phyloP scores from a whole-genome alignment of 257 asterid species.

The Linaria vulgaris region DNA sequence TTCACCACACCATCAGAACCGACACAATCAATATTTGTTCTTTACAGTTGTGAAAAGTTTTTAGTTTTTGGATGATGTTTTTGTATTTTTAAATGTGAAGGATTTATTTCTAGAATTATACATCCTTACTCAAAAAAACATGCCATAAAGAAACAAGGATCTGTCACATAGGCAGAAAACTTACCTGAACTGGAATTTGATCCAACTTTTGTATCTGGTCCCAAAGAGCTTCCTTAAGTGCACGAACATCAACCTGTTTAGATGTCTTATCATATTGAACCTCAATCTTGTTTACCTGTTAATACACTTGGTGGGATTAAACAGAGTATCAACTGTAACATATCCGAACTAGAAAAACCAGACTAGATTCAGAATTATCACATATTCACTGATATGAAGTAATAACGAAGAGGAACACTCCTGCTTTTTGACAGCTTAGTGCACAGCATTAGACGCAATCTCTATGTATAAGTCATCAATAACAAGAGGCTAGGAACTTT shows the following conservation, averaged over 20 bases:
- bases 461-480: no score
- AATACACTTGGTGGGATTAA: slow-evolving; percentile 3
- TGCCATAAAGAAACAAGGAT: not conserved
- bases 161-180: not conserved
- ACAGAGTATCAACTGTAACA: slow-evolving; percentile 11
- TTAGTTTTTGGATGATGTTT: no score
- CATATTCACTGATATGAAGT: not conserved
- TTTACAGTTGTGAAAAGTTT: no score
- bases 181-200: slow-evolving; percentile 49
- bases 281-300: slow-evolving; percentile 80
- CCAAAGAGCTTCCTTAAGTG: slow-evolving; percentile 88
- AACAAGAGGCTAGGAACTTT: no score
- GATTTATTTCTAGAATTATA: no score
- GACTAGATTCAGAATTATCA: not conserved
- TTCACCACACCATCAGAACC: no score
- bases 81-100: no score
- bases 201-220: slow-evolving; percentile 49
- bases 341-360: not conserved
- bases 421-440: no score
- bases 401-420: no score
- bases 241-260: slow-evolving; percentile 93
- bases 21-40: no score
- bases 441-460: no score
- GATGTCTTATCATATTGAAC: slow-evolving; percentile 86
- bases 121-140: not conserved